Evolutionary conservation across 805 yeast genomes (phyloP).

Genomic region (Wickerhamiella kurtzmanii): DNA sequence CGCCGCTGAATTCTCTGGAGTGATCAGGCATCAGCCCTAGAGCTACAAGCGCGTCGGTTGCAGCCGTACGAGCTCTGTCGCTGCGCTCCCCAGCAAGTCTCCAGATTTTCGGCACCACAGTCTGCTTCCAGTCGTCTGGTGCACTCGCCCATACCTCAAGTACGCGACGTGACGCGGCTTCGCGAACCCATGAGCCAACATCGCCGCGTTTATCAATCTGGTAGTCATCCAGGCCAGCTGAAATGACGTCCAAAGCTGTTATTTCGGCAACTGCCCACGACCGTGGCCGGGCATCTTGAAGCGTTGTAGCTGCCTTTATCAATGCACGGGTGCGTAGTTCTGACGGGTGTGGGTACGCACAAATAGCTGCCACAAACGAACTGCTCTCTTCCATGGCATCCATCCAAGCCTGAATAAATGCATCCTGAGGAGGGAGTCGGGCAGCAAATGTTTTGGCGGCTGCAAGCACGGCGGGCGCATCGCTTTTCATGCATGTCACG

Average conservation of each 20-base stretch:
- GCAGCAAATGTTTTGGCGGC: constrained; percentile 3
- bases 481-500: neutral
- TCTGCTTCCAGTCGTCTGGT: neutral
- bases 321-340: neutral
- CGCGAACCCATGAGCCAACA: constrained; percentile 69
- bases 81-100: constrained; percentile 53
- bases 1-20: neutral
- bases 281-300: constrained; percentile 4
- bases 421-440: neutral
- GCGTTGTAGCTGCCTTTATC: neutral
- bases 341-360: neutral
- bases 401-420: constrained; percentile 4
- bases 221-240: constrained; percentile 54
- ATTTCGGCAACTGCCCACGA: constrained; percentile 9
- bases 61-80: constrained; percentile 35
- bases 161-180: constrained; percentile 35
- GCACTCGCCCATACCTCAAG: constrained; percentile 8
- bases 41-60: constrained; percentile 30
- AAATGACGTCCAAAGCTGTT: neutral
- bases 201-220: constrained; percentile 75
- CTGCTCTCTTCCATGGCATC: constrained; percentile 5
- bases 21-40: too few species aligned
- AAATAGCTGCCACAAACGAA: constrained; percentile 12
- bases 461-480: neutral
- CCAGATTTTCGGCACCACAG: constrained; percentile 20